Conservation (phyloP, 768 basidiomycete species). For the Boletellus ananas region DNA sequence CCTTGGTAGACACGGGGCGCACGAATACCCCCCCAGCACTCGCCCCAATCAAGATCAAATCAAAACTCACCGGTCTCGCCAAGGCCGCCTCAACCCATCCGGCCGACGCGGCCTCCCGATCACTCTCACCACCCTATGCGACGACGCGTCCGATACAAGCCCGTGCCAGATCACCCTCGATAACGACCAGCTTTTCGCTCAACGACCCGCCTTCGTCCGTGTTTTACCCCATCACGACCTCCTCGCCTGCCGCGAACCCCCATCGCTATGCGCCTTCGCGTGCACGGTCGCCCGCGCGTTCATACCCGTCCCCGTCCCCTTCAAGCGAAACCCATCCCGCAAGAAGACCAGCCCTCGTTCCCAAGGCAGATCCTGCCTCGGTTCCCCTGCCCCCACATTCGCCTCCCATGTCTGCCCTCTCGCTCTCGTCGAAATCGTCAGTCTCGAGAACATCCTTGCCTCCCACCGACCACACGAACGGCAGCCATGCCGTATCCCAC, state of each 20-base stretch:
- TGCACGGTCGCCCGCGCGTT: constrained; percentile 33
- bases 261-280: constrained; percentile 46
- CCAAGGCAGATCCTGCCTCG: constrained; percentile 50
- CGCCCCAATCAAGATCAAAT: constrained; percentile 47
- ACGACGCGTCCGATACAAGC: constrained; percentile 29
- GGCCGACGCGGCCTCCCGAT: constrained; percentile 38
- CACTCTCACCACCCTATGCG: constrained; percentile 30
- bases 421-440: constrained; percentile 76
- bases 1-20: constrained; percentile 9
- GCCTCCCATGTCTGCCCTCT: constrained; percentile 66
- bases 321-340: constrained; percentile 22
- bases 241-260: constrained; percentile 53
- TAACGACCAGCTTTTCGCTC: constrained; percentile 25
- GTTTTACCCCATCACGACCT: constrained; percentile 57
- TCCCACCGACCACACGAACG: constrained; percentile 36
- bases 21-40: constrained; percentile 15
- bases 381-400: constrained; percentile 68
- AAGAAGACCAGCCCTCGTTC: constrained; percentile 10
- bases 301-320: constrained; percentile 23
- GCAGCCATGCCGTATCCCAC: constrained; percentile 41
- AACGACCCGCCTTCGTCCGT: constrained; percentile 26
- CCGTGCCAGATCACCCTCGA: constrained; percentile 28
- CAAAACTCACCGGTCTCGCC: constrained; percentile 54
- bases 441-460: constrained; percentile 52
- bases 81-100: constrained; percentile 25